Base-by-base conservation (phyloP, 2,329 filamentous ascomycete genomes). In the Trichoderma atrobrunneum region DNA sequence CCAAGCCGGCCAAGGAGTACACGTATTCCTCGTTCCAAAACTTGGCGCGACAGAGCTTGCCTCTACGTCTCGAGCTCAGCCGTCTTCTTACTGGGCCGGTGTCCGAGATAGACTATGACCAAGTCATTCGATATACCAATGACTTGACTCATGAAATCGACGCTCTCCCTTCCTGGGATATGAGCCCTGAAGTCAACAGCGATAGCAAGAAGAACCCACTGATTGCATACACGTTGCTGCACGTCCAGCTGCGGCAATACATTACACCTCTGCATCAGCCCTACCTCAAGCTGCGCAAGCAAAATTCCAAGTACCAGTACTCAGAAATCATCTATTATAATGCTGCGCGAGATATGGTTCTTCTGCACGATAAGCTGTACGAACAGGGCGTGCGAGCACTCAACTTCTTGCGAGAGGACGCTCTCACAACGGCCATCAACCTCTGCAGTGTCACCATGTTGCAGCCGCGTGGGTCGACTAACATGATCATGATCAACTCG, bases 301-400 rank as follows among this genome's bases (percentile, higher is more conserved):
- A 85, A 73, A 88, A 89, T 78, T 87, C 87, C 71, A 88, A 88
- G 75, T 90, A 89, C 76, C 88, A 90, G 75, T 87, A 88, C 76
- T 89, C 88, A 1, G 88, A 90, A 75, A 88, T 89, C 72, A 86
- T 90, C 62, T 90, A 89, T 82, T 90, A 90, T 79, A 89, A 88
- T 70, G 87, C 88, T 0, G 88, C 88, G 1, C 84, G 88, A 39
- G 88, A 90, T 74, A 87, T 90, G 75, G 87, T 90, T 1, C 81
- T 90, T n/a, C 83, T 90, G 73, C 87, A 89, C 77, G 87, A 90
- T 77, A 87, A 87, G 75, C 84, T 90, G 36, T 87, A 86, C 72
- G 85, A 89, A 74, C 87, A 87, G 76, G 87, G 87, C 30, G 84
- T 90, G 68, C 85, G 88, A 48, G 86, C 86, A 14, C 82, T 90